phyloP scores from a whole-genome alignment of 805 yeast genomes.

The Candida sithepensis region DNA sequence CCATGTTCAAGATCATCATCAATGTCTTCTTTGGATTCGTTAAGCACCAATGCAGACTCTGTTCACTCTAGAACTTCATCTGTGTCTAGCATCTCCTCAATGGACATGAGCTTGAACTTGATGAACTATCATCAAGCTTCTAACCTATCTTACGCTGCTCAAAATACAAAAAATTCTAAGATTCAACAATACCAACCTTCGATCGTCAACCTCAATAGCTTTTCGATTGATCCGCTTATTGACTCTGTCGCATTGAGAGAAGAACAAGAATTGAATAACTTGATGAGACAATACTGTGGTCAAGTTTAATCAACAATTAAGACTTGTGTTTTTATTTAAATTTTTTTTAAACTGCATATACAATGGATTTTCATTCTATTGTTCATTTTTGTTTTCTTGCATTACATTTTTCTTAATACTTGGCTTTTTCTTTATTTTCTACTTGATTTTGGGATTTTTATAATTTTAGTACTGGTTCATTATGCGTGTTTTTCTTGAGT shows the following conservation, averaged over 20 bases:
- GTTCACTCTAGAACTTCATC: slow-evolving; percentile 31
- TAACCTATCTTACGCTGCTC: slow-evolving; percentile 2
- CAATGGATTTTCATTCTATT: not conserved
- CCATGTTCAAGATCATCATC: slow-evolving; percentile 19
- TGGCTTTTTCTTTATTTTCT: not conserved
- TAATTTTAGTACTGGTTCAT: not conserved
- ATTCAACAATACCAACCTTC: slow-evolving; percentile 4
- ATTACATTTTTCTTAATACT: not conserved
- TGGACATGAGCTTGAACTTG: slow-evolving; percentile 8
- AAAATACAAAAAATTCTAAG: slow-evolving; percentile 3
- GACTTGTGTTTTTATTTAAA: too few relatives aligned
- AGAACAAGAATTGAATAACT: slow-evolving; percentile 30
- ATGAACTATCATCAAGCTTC: slow-evolving; percentile 8
- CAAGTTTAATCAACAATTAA: not conserved
- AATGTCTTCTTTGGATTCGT: slow-evolving; percentile 12
- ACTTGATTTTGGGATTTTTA: not conserved
- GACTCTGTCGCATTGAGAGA: slow-evolving; percentile 32
- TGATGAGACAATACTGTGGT: slow-evolving; percentile 33
- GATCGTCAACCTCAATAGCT: slow-evolving; percentile 15
- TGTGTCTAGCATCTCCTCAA: slow-evolving; percentile 23
- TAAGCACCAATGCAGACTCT: slow-evolving; percentile 9
- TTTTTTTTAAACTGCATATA: too few relatives aligned
- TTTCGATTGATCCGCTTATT: slow-evolving; percentile 24
- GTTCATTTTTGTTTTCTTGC: not conserved
- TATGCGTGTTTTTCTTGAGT: not conserved